Conservation (phyloP, 1,284 basidiomycete genomes). For the Laetiporus sulphureus region DNA sequence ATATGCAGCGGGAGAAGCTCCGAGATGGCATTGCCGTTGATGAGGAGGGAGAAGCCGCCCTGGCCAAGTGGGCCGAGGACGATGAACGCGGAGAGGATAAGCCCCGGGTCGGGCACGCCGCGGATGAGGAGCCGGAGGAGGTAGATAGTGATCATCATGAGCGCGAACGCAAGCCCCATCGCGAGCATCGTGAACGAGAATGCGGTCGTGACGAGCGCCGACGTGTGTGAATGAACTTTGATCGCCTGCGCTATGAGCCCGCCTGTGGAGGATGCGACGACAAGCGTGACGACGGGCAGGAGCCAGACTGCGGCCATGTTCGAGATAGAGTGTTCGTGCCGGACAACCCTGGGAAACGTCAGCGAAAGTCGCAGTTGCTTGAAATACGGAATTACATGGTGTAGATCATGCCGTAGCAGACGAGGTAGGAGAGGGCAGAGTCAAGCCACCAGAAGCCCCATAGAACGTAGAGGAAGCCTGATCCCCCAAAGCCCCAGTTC, state of each 20-base stretch:
- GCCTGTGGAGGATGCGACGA: constrained; percentile 56
- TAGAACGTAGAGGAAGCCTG: constrained; percentile 39
- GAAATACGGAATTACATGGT: constrained; percentile 37
- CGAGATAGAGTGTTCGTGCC: constrained; percentile 43
- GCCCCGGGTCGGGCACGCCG: constrained; percentile 28
- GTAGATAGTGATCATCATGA: constrained; percentile 42
- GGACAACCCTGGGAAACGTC: constrained; percentile 47
- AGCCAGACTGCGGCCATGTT: constrained; percentile 49
- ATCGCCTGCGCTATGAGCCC: constrained; percentile 43
- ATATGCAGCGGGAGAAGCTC: constrained; percentile 31
- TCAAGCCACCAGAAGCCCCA: constrained; percentile 65
- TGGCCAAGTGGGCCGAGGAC: constrained; percentile 32
- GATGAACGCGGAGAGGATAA: constrained; percentile 24
- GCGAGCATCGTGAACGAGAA: constrained; percentile 42
- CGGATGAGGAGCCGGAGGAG: constrained; percentile 34
- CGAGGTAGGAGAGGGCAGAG: constrained; percentile 36
- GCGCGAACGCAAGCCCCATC: constrained; percentile 42
- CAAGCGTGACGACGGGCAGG: constrained; percentile 54
- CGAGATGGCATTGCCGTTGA: constrained; percentile 39
- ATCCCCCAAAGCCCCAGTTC: constrained; percentile 36
- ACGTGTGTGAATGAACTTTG: constrained; percentile 25
- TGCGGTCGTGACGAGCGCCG: constrained; percentile 43
- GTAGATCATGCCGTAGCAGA: constrained; percentile 49
- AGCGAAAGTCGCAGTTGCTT: too few relatives aligned
- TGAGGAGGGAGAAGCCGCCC: constrained; percentile 49